phyloP scores from a whole-genome alignment of 306 rosid genomes.

The Quillaja saponaria region DNA sequence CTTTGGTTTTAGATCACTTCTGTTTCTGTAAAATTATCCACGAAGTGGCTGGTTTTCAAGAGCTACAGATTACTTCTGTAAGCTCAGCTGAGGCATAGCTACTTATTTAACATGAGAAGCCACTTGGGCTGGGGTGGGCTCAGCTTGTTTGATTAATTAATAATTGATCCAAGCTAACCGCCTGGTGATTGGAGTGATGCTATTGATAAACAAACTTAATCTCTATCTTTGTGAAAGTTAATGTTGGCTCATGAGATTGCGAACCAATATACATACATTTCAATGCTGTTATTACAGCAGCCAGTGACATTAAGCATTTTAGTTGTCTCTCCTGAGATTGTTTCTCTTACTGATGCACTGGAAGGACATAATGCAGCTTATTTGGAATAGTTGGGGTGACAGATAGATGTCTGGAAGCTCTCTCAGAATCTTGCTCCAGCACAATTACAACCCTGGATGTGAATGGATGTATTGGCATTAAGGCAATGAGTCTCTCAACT shows the following conservation, averaged over 20 bases:
- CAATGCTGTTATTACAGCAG: conserved; percentile 4
- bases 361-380: conserved; percentile 54
- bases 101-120: background rate
- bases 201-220: background rate
- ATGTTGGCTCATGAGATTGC: conserved; percentile 5
- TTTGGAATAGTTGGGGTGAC: conserved; percentile 84
- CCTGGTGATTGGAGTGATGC: background rate
- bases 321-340: conserved; percentile 6
- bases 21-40: conserved; percentile 1
- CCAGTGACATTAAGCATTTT: background rate
- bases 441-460: conserved; percentile 78
- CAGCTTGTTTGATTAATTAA: conserved; percentile 17
- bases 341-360: conserved; percentile 31
- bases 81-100: background rate
- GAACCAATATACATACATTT: conserved; percentile 5
- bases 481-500: conserved; percentile 45
- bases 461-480: conserved; percentile 84
- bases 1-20: conserved; percentile 1
- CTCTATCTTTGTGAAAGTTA: conserved; percentile 4
- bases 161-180: conserved; percentile 12
- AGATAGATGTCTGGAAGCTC: conserved; percentile 68
- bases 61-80: background rate
- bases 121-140: background rate
- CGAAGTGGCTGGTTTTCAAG: background rate
- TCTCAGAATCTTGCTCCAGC: conserved; percentile 60